A percentile compares a stretch with the other conserved stretches of the same genome.
These are phyloP conservation scores for Cystobasidium tubakii DNA, from an alignment of 768 basidiomycete species.

Conservation along the genomic window DNA sequence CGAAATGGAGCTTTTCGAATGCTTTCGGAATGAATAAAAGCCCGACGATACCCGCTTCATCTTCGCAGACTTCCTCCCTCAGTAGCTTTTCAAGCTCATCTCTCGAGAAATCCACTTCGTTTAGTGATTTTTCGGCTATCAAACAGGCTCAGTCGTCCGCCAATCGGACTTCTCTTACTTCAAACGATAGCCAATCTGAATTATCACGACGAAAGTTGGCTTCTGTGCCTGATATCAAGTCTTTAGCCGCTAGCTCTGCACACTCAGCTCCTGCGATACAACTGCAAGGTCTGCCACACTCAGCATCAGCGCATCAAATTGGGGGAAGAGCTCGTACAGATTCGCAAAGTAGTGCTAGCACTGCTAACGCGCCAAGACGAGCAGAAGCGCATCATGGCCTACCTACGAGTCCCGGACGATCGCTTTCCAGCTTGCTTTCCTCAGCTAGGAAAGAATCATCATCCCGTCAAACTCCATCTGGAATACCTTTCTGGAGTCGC, in stretches of 20 bases:
- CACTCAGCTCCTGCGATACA: not conserved
- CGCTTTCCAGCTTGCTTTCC: constrained; percentile 33
- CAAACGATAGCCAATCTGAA: not conserved
- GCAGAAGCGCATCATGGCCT: constrained; percentile 18
- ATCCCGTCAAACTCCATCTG: constrained; percentile 37
- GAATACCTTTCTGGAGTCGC: constrained; percentile 70
- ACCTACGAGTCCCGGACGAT: constrained; percentile 29
- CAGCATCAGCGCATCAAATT: not conserved
- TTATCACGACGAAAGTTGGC: constrained; percentile 12
- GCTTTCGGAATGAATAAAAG: constrained; percentile 53
- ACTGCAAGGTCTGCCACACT: constrained; percentile 4
- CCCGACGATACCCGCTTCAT: constrained; percentile 48
- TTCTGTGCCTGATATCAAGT: constrained; percentile 24
- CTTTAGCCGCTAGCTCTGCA: constrained; percentile 1
- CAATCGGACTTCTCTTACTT: not conserved
- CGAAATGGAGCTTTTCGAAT: constrained; percentile 93
- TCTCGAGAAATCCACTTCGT: constrained; percentile 23
- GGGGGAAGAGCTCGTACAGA: constrained; percentile 15
- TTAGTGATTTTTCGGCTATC: not conserved
- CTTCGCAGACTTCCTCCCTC: constrained; percentile 55
- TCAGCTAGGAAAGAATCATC: not conserved
- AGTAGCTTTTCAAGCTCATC: not conserved
- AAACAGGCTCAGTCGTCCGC: not conserved
- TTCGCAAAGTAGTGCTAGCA: constrained; percentile 20
- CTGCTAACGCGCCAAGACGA: constrained; percentile 37